Evolutionary conservation across 2,329 filamentous ascomycete species (phyloP).

Genomic region (Thermoascus crustaceus): DNA sequence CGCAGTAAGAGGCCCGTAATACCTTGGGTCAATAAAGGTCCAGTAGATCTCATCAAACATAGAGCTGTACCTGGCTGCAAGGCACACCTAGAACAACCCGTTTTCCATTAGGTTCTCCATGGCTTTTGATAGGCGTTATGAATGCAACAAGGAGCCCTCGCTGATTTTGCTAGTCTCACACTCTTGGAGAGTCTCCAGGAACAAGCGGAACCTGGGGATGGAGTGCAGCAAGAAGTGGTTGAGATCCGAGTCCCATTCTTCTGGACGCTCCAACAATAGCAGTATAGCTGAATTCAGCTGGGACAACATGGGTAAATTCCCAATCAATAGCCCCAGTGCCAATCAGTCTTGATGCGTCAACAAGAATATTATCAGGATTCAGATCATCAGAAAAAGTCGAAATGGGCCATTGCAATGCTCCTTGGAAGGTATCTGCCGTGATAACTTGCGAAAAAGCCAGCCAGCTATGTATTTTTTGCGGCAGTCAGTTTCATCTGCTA

Average conservation of each 20-base stretch:
- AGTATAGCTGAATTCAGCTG: slow-evolving; percentile 15
- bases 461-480: slow-evolving; percentile 19
- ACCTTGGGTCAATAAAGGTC: slow-evolving; percentile 18
- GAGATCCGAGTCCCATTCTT: slow-evolving; percentile 20
- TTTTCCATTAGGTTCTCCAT: slow-evolving; percentile 19
- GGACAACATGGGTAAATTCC: slow-evolving; percentile 21
- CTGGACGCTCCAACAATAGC: slow-evolving; percentile 19
- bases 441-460: slow-evolving; percentile 16
- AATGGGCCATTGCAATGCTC: slow-evolving; percentile 19
- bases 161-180: slow-evolving; percentile 15
- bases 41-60: slow-evolving; percentile 25
- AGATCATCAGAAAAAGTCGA: slow-evolving; percentile 22
- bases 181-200: slow-evolving; percentile 18
- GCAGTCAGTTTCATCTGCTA: slow-evolving; percentile 15
- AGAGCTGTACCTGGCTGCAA: slow-evolving; percentile 17
- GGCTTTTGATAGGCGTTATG: slow-evolving; percentile 14
- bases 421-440: slow-evolving; percentile 11
- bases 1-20: slow-evolving; percentile 18
- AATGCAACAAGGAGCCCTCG: slow-evolving; percentile 10
- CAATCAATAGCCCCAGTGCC: slow-evolving; percentile 19
- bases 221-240: slow-evolving; percentile 16
- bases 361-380: slow-evolving; percentile 19
- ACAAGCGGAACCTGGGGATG: slow-evolving; percentile 15
- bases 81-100: slow-evolving; percentile 21
- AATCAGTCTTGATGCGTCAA: slow-evolving; percentile 13